Percentiles rank a stretch among this genome's conserved stretches.
Evolutionary conservation across 768 basidiomycete species (phyloP).

Genomic region (Phylloporus scabripes): DNA sequence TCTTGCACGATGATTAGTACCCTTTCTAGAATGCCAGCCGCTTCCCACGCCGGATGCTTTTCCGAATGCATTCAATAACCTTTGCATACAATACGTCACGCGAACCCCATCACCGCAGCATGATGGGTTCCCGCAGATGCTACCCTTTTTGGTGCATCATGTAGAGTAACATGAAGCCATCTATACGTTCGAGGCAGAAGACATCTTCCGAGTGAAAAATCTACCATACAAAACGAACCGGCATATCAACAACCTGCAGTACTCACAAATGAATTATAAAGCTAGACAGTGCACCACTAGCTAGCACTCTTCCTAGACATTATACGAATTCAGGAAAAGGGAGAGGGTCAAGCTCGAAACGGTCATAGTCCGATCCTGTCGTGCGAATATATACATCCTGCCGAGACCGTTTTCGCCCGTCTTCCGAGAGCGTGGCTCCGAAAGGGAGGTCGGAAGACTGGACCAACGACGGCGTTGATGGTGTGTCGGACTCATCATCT

Average conservation of each 20-base stretch:
- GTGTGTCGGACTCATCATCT: slow-evolving; percentile 77
- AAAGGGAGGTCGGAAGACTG: slow-evolving; percentile 54
- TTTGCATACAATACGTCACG: slow-evolving; percentile 49
- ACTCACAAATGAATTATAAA: slow-evolving; percentile 18
- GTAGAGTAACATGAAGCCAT: neutral
- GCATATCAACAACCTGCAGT: slow-evolving; percentile 25
- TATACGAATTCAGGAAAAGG: slow-evolving; percentile 55
- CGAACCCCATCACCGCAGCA: slow-evolving; percentile 15
- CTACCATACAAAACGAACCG: slow-evolving; percentile 28
- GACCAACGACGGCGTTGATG: slow-evolving; percentile 55
- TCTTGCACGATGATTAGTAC: slow-evolving; percentile 33
- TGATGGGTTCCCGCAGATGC: slow-evolving; percentile 25
- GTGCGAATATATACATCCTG: slow-evolving; percentile 60
- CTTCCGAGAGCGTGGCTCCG: slow-evolving; percentile 44
- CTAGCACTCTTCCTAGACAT: slow-evolving; percentile 66
- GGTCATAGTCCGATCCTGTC: slow-evolving; percentile 54
- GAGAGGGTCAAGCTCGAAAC: slow-evolving; percentile 69
- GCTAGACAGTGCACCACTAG: slow-evolving; percentile 39
- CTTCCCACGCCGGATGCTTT: slow-evolving; percentile 47
- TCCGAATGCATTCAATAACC: slow-evolving; percentile 66
- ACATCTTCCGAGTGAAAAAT: slow-evolving; percentile 2
- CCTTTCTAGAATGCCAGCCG: slow-evolving; percentile 40
- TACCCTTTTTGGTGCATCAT: neutral
- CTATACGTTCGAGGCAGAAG: neutral
- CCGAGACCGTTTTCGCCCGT: slow-evolving; percentile 43